Percentiles rank a stretch among this genome's conserved stretches.
phyloP scores from a whole-genome alignment of 129 eudicot genomes.

The Ambrosia trifida region DNA sequence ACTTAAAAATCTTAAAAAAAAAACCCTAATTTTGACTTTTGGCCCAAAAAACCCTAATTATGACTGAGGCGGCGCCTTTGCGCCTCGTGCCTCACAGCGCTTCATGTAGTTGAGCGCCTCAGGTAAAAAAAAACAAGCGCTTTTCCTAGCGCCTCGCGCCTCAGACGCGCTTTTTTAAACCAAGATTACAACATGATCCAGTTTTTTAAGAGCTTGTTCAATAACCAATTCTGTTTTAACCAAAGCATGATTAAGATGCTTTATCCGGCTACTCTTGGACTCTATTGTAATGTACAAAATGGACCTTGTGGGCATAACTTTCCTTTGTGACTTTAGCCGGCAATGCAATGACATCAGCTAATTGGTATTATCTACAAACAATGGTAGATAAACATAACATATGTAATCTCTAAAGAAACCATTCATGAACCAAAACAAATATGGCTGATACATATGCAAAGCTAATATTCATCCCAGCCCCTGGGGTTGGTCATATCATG shows the following conservation, averaged over 20 bases:
- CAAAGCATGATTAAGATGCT: neutral
- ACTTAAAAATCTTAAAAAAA: too few relatives aligned
- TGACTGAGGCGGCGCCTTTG: too few relatives aligned
- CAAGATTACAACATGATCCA: too few relatives aligned
- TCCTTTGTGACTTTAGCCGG: conserved; percentile 10
- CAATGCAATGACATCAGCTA: conserved; percentile 3
- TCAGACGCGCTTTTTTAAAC: too few relatives aligned
- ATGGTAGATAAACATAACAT: neutral
- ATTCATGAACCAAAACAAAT: conserved; percentile 15
- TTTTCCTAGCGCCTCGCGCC: too few relatives aligned
- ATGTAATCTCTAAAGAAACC: neutral
- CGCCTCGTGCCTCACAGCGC: too few relatives aligned
- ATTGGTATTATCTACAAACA: neutral
- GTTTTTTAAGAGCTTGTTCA: too few relatives aligned
- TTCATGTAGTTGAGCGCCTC: too few relatives aligned
- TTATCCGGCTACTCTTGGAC: neutral
- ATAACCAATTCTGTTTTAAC: too few relatives aligned
- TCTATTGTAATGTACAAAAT: neutral
- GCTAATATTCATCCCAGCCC: conserved; percentile 45
- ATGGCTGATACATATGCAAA: conserved; percentile 28
- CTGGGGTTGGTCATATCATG: conserved; percentile 47
- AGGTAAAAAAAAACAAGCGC: too few relatives aligned
- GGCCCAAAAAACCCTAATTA: too few relatives aligned
- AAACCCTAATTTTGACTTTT: too few relatives aligned
- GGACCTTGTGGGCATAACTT: neutral